phyloP scores from a whole-genome alignment of 345 rosid species.

The Barbarea vulgaris region DNA sequence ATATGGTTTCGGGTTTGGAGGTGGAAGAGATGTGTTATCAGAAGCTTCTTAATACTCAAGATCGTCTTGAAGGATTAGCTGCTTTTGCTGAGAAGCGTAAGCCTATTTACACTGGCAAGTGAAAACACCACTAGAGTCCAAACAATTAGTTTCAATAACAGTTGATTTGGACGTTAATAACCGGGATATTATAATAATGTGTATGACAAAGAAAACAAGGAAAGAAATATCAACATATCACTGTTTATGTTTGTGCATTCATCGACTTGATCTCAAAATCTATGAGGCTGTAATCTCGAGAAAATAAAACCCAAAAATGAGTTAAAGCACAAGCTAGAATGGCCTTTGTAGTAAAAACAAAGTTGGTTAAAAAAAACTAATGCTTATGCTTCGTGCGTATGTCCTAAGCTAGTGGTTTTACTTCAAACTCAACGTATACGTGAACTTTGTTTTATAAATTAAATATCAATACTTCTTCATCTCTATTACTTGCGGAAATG shows the following conservation, averaged over 20 bases:
- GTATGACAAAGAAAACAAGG: background rate
- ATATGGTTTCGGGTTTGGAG: conserved; percentile 58
- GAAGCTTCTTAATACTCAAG: conserved; percentile 58
- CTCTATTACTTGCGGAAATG: background rate
- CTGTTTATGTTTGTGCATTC: conserved; percentile 17
- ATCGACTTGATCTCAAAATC: background rate
- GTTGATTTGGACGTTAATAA: conserved; percentile 9
- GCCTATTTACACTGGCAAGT: conserved; percentile 64
- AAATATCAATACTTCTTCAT: background rate
- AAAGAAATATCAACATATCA: background rate
- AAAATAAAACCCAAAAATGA: background rate
- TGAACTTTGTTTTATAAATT: background rate
- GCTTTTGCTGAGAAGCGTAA: conserved; percentile 91
- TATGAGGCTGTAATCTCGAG: background rate
- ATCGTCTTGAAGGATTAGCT: conserved; percentile 87
- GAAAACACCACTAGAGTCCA: background rate
- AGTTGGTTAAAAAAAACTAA: background rate
- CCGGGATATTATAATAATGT: background rate
- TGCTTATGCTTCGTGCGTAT: conserved; percentile 5
- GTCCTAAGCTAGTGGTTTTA: background rate
- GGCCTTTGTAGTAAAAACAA: background rate
- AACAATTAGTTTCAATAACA: background rate
- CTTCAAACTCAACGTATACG: too few species aligned
- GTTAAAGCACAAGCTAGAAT: background rate
- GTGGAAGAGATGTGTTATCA: conserved; percentile 79